Percentiles rank a stretch among this genome's conserved stretches.
Evolutionary conservation across 2,329 filamentous ascomycete genomes (phyloP).

Genomic region (Leptographium galeiforme): DNA sequence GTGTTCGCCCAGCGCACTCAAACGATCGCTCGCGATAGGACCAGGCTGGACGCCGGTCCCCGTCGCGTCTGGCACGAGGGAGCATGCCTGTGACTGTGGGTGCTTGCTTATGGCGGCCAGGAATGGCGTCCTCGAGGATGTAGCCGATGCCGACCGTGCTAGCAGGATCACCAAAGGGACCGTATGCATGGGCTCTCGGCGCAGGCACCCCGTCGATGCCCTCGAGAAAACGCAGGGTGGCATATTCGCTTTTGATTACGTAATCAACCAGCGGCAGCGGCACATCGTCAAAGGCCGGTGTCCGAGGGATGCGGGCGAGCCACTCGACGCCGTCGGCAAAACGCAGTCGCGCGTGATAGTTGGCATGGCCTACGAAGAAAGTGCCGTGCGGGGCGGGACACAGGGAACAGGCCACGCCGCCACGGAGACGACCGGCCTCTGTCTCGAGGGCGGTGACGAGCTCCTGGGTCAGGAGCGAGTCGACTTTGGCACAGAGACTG

Average conservation of each 20-base stretch:
- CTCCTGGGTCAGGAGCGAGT: not conserved
- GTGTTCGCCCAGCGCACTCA: not conserved
- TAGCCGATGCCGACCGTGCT: conserved; percentile 3
- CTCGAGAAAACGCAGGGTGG: conserved; percentile 4
- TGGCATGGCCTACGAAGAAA: conserved; percentile 2
- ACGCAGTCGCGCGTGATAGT: conserved; percentile 3
- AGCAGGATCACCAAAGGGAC: not conserved
- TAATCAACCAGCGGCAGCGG: not conserved
- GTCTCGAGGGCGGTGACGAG: not conserved
- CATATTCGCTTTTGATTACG: conserved; percentile 4
- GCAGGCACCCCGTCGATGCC: not conserved
- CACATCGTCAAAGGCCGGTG: not conserved
- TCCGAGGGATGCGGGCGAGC: conserved; percentile 2
- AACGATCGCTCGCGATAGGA: conserved; percentile 1
- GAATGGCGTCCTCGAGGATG: conserved; percentile 4
- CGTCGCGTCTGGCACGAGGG: not conserved
- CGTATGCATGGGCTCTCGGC: not conserved
- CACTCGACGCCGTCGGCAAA: conserved; percentile 6
- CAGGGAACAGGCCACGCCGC: no score
- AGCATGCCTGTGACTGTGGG: not conserved
- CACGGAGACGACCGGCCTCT: no score
- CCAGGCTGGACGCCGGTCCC: not conserved
- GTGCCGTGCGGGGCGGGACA: no score
- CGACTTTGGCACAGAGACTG: not conserved
- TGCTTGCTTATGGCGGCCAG: not conserved